These are phyloP conservation scores for Cercospora sp. DNA, from an alignment of 2,329 filamentous ascomycete genomes.

Conservation along the genomic window DNA sequence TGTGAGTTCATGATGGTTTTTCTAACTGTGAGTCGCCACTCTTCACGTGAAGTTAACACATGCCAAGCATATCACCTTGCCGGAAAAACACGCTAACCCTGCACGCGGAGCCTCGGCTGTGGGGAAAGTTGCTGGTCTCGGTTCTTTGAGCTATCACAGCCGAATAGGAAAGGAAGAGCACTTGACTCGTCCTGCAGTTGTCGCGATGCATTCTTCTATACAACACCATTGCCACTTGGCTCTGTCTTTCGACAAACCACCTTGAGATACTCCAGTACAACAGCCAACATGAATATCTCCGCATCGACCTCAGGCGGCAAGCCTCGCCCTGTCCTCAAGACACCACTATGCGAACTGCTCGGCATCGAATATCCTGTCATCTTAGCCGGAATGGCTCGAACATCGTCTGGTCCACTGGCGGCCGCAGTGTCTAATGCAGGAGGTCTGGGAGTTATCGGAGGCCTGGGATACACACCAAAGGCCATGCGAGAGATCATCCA, in stretches of 20 bases:
- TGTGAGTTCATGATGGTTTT: not conserved
- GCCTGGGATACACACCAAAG: conserved; percentile 67
- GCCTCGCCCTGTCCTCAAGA: conserved; percentile 59
- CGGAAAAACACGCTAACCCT: not conserved
- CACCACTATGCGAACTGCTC: conserved; percentile 75
- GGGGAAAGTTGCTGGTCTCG: not conserved
- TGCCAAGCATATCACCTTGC: not conserved
- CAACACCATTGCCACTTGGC: not conserved
- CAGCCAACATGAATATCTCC: conserved; percentile 12
- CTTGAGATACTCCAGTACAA: not conserved
- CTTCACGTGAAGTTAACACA: not conserved
- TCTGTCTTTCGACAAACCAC: not conserved
- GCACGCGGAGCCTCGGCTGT: not conserved
- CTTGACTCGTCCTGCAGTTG: conserved; percentile 2
- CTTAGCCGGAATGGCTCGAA: conserved; percentile 90
- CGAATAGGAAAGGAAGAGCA: conserved; percentile 5
- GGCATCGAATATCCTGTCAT: conserved; percentile 85
- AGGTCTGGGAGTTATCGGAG: conserved; percentile 67
- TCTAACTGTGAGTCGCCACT: not conserved
- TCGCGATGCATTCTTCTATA: conserved; percentile 7
- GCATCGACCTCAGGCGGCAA: conserved; percentile 15
- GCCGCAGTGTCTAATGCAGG: conserved; percentile 88
- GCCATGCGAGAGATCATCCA: conserved; percentile 79
- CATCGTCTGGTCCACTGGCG: conserved; percentile 73
- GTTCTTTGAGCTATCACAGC: conserved; percentile 2